Base-by-base conservation (phyloP, 768 basidiomycete genomes). In the Russula sp. region DNA sequence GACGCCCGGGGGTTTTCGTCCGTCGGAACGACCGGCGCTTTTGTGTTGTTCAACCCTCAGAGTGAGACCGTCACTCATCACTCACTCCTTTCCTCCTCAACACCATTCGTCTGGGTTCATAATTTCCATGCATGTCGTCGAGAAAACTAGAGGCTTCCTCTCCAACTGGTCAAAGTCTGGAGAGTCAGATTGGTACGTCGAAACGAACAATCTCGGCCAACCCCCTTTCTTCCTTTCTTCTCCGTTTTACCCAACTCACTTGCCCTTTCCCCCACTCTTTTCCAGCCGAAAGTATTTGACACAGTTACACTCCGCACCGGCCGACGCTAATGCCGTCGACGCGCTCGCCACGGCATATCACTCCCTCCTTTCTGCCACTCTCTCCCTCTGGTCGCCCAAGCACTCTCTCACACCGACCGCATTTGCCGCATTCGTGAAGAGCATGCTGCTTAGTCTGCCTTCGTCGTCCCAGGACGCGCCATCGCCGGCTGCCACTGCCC, bases 311-410 rank as follows among this genome's bases (percentile, higher is more conserved):
- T 80, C 80, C 63, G 84, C 82, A 71, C 80, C 81, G 20, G 74
- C 79, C 61, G 80, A 85, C 73, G 73, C 80, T 5, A 77, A 75
- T 39, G 81, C 75, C 57, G 69, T 79, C 59, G 86, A 85, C 69
- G 75, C 80, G 27, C 78, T 91, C 40, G 82, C 82, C 13, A 86
- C 85, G 14, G 81, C 80, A 4, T 91, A 91, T 70, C 83, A 89
- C 69, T 82, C 87, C 5, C 79, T 92, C 48, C 69, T 91, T 11
- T 79, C 79, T 50, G 80, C 86, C 13, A 78, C 80, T 2, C 75
- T 91, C 56, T 75, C 71, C 40, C 81, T 83, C 31, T 88, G 84
- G 83, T 74, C 81, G 3, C 73, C 81, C 14, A 74, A 76, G 52
- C 73, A 77, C 59, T 64, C 74, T 16, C 74, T 91, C 31, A 76